Base-by-base conservation (phyloP, 148 eudicot species). In the Fallopia convolvulus region DNA sequence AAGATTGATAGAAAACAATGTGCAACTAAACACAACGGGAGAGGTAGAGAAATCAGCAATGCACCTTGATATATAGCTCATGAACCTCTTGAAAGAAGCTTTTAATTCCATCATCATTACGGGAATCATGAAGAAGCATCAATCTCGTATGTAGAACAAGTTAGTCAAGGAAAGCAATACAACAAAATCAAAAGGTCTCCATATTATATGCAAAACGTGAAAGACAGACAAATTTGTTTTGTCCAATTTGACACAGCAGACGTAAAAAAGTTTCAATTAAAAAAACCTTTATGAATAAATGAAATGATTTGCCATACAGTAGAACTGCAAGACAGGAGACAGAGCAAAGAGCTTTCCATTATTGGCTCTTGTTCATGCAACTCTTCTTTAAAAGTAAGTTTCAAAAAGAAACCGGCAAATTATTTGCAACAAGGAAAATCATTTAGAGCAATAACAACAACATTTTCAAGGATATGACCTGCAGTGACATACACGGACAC, bases 81-180 rank as follows among this genome's bases (percentile, higher is more conserved):
- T 95, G 99, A 80, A 95, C 97, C 83, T 95, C 99, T 77, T 92
- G 99, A 85, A 92, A 95, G 87, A 95, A 93, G 85, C 97, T 91
- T 83, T 91, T 95, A 82, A 95, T 91, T 20, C 99, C 99, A 84
- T 93, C 99, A 72, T 95, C 97, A 81, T 90, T 95, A 60, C 97
- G 97, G 55, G 97, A 87, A 86, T 91, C 97, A 68, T 93, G 99
- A 80, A 95, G 94, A 78, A 95, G 92, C 97, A 95, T 95, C 78
- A 95, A 77, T 85, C 97, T 83, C 32, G 97, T 93, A 86, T 95
- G 97, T 92, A 88, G 55, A 52, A 71, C 58, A 53, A 15, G 75
- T 73, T 77, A 42, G 90, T 92, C 58, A 95, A 91, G 76, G 89
- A 85, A 86, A 75, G 73, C 15, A 5, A 10, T 15, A 33, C 36